Percentiles rank a stretch among this genome's conserved stretches.
Conservation (phyloP, 2,329 filamentous ascomycete species). For the Penicillium paneum region DNA sequence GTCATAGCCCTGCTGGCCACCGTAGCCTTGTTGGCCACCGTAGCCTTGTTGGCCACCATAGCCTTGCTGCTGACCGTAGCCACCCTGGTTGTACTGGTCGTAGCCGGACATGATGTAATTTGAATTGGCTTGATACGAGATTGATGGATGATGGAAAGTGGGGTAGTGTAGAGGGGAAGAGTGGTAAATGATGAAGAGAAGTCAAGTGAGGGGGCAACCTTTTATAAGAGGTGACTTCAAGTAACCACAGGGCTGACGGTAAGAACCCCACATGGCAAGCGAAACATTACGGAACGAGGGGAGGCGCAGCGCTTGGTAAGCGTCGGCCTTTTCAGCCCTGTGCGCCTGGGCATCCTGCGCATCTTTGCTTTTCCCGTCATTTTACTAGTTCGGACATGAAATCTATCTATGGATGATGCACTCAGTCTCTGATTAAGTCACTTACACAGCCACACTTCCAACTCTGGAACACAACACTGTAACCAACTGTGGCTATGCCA, state of each 20-base stretch:
- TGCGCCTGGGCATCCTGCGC: background rate
- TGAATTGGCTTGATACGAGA: background rate
- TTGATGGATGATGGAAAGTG: background rate
- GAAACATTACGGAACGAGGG: slow-evolving; percentile 8
- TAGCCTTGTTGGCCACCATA: slow-evolving; percentile 16
- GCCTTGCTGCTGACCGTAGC: slow-evolving; percentile 16
- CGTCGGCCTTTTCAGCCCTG: slow-evolving; percentile 2
- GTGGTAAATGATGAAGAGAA: slow-evolving; percentile 5
- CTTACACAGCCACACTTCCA: slow-evolving; percentile 4
- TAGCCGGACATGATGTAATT: slow-evolving; percentile 24
- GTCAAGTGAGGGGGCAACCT: slow-evolving; percentile 4
- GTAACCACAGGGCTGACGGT: slow-evolving; percentile 11
- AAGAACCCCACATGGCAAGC: slow-evolving; percentile 10
- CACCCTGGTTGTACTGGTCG: slow-evolving; percentile 19
- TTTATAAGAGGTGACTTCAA: slow-evolving; percentile 9
- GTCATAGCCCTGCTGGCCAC: slow-evolving; percentile 23
- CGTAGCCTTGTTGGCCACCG: slow-evolving; percentile 23
- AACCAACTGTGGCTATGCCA: slow-evolving; percentile 5
- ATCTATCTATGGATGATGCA: background rate
- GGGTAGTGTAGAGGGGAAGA: background rate
- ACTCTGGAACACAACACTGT: background rate
- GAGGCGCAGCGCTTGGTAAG: slow-evolving; percentile 8
- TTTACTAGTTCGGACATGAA: background rate
- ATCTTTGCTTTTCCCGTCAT: background rate
- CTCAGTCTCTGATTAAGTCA: background rate